Evolutionary conservation across 108 stramenopile genomes (phyloP).

Genomic region (Cylindrotheca fusiformis): DNA sequence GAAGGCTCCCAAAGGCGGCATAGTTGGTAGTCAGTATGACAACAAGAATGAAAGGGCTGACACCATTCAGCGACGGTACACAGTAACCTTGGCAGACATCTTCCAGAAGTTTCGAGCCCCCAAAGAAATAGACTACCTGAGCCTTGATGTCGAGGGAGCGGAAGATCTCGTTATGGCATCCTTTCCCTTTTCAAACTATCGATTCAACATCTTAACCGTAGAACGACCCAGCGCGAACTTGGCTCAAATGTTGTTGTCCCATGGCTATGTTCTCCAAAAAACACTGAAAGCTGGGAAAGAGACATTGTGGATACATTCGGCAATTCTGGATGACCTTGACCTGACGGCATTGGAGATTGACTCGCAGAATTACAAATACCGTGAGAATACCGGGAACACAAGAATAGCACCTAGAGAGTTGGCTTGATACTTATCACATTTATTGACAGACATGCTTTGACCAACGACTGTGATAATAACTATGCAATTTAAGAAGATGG

Average conservation of each 20-base stretch:
- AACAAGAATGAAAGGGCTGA: constrained; percentile 29
- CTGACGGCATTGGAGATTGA: constrained; percentile 17
- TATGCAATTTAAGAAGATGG: no score
- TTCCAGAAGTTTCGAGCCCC: constrained; percentile 43
- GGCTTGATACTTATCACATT: no score
- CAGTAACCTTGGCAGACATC: constrained; percentile 42
- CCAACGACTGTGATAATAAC: no score
- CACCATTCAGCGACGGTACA: constrained; percentile 22
- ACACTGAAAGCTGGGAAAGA: constrained; percentile 14
- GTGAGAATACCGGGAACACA: constrained; percentile 2
- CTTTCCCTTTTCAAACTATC: constrained; percentile 54
- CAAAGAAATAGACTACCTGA: constrained; percentile 54
- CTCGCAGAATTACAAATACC: constrained; percentile 28
- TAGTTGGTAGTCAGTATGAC: constrained; percentile 52
- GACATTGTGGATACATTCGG: constrained; percentile 20
- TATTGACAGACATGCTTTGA: no score
- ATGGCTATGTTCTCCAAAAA: constrained; percentile 21
- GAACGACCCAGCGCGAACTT: constrained; percentile 48
- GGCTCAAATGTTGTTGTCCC: constrained; percentile 7
- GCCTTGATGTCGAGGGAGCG: constrained; percentile 68
- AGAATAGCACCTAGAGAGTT: constrained; percentile 19
- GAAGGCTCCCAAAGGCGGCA: constrained; percentile 49
- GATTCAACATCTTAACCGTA: constrained; percentile 45
- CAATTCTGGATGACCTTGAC: constrained; percentile 8
- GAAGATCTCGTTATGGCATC: constrained; percentile 52